Base-by-base conservation (phyloP, 306 rosid genomes). In the Pueraria montana region DNA sequence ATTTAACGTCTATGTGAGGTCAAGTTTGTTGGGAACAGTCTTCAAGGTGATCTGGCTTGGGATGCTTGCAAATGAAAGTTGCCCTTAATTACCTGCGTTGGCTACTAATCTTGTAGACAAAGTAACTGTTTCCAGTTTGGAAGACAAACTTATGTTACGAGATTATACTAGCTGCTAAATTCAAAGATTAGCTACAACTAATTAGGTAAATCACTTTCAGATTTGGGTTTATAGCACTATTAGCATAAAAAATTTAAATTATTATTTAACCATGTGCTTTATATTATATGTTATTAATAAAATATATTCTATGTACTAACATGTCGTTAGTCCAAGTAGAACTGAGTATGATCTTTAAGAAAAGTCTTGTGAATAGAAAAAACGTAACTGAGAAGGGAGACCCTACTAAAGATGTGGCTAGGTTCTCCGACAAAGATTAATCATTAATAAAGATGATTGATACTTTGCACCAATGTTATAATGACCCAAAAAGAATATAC, bases 21-120 rank as follows among this genome's bases (percentile, higher is more conserved):
- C 56, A 61, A 48, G 36, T 56, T 80, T 70, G 69, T 70, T 38
- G 63, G 62, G 71, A 70, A 80, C 84, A 70, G 84, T 70, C 49
- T 70, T 42, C 78, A 11, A 80, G 24, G n/a, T 27, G 49, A 58
- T 80, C 71, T 58, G 77, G 59, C 58, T 23, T 48, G 17, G 74
- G 71, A 70, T 42, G 62, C 62, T 24, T 80, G 23, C 43, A 72
- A 81, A 20, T 71, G 79, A 80, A 62, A 81, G 79, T 72, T 32
- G 43, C 32, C 30, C 84, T 49, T 49, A 45, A 72, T 40, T 70
- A 6, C 34, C 17, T 58, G 26, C 0, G 5, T 36, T 79, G 40
- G 59, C 69, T 36, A 38, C 70, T 38, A 69, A 36, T 69, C 58
- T 55, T 55, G 16, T 11, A 21, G 79, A 49, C 75, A 73, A 81